Base-by-base conservation (phyloP, 2,329 filamentous ascomycete species). In the Hymenoscyphus linearis region DNA sequence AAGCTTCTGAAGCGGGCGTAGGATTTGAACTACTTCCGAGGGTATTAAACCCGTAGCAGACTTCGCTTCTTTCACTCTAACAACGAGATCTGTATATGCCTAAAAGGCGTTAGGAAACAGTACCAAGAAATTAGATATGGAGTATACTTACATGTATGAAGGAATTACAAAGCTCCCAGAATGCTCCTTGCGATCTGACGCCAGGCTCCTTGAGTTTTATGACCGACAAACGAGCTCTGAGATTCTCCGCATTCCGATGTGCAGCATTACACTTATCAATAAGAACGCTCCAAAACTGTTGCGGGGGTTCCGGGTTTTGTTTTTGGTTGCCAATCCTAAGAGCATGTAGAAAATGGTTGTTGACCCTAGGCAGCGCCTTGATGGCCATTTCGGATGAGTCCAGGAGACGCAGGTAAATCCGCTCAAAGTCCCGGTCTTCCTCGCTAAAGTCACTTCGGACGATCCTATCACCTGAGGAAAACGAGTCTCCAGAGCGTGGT, bases 161-260 rank as follows among this genome's bases (percentile, higher is more conserved):
- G 67, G 80, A 82, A 75, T 88, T 91, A 77, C 90, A 95, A 58
- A 93, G 79, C 66, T 84, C 79, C 83, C 85, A 87, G 72, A 87
- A 88, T 16, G 77, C 75, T 2, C 78, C 73, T 68, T 87, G 84
- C 1, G 81, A 85, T 59, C 91, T 82, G 57, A 90, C 83, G 12
- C 85, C 87, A 7, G 90, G 89, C 68, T 96, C 92, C 72, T 93
- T 95, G 12, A 96, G 79, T 72, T 92, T 92, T 78, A 96, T 90
- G 54, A 83, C 81, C 3, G 87, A 90, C 12, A 97, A 77, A n/a
- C 88, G 83, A 44, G 80, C 79, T 69, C 89, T 88, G 31, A 97
- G 79, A 12, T 84, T 80, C 69, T 92, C 86, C 1, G 90, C 90
- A 67, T 90, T 86, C 60, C 89, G 84, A 50, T 93, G 82, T 18